Conservation (phyloP, 805 yeast species). For the Myxozyma neotropica region DNA sequence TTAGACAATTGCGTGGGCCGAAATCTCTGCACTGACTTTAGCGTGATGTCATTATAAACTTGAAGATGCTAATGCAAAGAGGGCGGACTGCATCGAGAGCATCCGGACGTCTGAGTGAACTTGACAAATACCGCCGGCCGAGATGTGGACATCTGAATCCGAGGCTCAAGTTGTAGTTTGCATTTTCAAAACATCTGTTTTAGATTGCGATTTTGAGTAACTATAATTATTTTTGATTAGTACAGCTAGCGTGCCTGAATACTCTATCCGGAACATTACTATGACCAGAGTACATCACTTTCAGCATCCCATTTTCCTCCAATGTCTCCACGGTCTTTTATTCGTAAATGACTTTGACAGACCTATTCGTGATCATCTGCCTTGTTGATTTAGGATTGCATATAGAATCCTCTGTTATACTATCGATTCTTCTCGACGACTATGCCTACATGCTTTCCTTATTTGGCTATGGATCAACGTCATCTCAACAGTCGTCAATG, state of each 20-base stretch:
- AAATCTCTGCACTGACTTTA: too few relatives aligned
- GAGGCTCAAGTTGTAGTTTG: constrained; percentile 15
- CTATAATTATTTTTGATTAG: too few relatives aligned
- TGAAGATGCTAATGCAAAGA: too few relatives aligned
- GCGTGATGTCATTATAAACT: too few relatives aligned
- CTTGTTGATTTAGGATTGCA: constrained; percentile 58
- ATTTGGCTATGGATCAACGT: constrained; percentile 62
- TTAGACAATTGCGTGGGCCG: too few relatives aligned
- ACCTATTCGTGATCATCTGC: constrained; percentile 62
- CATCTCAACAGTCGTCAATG: not conserved
- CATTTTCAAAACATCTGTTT: constrained; percentile 5
- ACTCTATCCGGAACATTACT: constrained; percentile 31
- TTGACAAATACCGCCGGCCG: too few relatives aligned
- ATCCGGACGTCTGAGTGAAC: too few relatives aligned
- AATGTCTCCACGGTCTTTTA: constrained; percentile 47
- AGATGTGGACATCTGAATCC: constrained; percentile 6
- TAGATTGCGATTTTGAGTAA: too few relatives aligned
- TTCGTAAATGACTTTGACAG: constrained; percentile 69
- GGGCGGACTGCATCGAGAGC: too few relatives aligned
- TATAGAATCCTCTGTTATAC: constrained; percentile 57
- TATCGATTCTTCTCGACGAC: constrained; percentile 65
- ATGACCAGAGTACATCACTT: constrained; percentile 45
- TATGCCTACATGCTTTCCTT: constrained; percentile 63
- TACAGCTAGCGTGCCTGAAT: too few relatives aligned
- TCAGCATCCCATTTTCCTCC: constrained; percentile 48